Percentiles rank a stretch among this genome's conserved stretches.
phyloP scores from a whole-genome alignment of 768 basidiomycete genomes.

The Boletellus sp. region DNA sequence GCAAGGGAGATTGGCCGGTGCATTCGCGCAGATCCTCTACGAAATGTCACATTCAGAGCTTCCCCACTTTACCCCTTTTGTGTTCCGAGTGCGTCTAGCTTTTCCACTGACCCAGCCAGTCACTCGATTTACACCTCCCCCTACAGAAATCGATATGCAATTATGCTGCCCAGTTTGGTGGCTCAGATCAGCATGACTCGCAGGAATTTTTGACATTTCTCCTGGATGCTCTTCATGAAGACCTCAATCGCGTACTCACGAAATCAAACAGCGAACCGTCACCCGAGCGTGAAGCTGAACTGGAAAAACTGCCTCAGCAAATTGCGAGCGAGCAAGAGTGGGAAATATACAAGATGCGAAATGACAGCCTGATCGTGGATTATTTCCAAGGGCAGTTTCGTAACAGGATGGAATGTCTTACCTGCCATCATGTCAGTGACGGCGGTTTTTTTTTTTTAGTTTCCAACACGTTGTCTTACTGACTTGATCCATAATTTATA shows the following conservation, averaged over 20 bases:
- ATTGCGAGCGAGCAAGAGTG: constrained; percentile 92
- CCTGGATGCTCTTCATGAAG: constrained; percentile 88
- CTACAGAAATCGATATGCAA: constrained; percentile 54
- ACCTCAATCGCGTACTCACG: constrained; percentile 77
- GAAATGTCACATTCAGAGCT: constrained; percentile 88
- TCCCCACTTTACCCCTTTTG: constrained; percentile 74
- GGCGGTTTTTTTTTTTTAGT: background rate
- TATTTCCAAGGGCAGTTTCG: constrained; percentile 98
- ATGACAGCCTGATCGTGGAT: constrained; percentile 93
- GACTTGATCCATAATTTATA: constrained; percentile 29
- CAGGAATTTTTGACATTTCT: constrained; percentile 96
- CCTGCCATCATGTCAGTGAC: constrained; percentile 72
- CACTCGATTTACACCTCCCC: constrained; percentile 20
- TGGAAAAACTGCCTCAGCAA: constrained; percentile 82
- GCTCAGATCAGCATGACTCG: constrained; percentile 92
- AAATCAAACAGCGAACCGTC: constrained; percentile 63
- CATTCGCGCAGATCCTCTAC: constrained; percentile 80
- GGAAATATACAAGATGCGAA: constrained; percentile 82
- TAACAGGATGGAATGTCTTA: constrained; percentile 84
- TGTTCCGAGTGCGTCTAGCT: constrained; percentile 69
- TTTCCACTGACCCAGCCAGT: constrained; percentile 17
- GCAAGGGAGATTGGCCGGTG: constrained; percentile 73
- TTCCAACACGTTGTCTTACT: constrained; percentile 8
- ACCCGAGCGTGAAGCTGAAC: constrained; percentile 79
- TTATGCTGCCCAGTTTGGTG: constrained; percentile 70